These are phyloP conservation scores for Cyphellophora attinorum DNA, from an alignment of 2,329 filamentous ascomycete genomes.

Conservation along the genomic window DNA sequence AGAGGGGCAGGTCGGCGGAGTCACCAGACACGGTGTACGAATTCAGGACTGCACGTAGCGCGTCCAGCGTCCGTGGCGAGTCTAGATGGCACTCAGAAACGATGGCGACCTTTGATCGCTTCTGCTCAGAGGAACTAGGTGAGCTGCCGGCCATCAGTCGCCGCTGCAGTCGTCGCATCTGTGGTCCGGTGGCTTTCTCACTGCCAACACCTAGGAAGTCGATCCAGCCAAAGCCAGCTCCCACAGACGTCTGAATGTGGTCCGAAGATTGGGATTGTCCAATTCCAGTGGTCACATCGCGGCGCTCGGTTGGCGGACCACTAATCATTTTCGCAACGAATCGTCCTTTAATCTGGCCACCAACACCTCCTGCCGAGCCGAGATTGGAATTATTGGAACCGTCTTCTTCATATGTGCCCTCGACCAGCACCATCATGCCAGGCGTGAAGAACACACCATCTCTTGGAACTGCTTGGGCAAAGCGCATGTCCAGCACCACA, in stretches of 20 bases:
- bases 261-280: slow-evolving; percentile 34
- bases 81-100: slow-evolving; percentile 83
- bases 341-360: slow-evolving; percentile 81
- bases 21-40: slow-evolving; percentile 55
- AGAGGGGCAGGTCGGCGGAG: slow-evolving; percentile 44
- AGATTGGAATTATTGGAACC: slow-evolving; percentile 60
- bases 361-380: slow-evolving; percentile 60
- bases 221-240: slow-evolving; percentile 91
- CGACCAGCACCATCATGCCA: slow-evolving; percentile 90
- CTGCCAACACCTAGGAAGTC: slow-evolving; percentile 90
- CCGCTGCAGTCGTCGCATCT: slow-evolving; percentile 73
- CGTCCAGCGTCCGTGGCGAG: slow-evolving; percentile 68
- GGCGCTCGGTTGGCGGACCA: slow-evolving; percentile 81
- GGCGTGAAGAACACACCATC: slow-evolving; percentile 87
- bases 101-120: slow-evolving; percentile 52
- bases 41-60: slow-evolving; percentile 67
- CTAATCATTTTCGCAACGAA: slow-evolving; percentile 88
- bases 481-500: slow-evolving; percentile 71
- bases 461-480: slow-evolving; percentile 72
- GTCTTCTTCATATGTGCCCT: slow-evolving; percentile 95
- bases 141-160: slow-evolving; percentile 38
- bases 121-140: slow-evolving; percentile 2
- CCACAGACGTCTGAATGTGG: slow-evolving; percentile 31
- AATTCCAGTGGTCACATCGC: slow-evolving; percentile 68
- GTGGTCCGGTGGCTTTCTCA: slow-evolving; percentile 69